phyloP scores from a whole-genome alignment of 192 early-diverging fungal genomes.

The Podila verticillata region DNA sequence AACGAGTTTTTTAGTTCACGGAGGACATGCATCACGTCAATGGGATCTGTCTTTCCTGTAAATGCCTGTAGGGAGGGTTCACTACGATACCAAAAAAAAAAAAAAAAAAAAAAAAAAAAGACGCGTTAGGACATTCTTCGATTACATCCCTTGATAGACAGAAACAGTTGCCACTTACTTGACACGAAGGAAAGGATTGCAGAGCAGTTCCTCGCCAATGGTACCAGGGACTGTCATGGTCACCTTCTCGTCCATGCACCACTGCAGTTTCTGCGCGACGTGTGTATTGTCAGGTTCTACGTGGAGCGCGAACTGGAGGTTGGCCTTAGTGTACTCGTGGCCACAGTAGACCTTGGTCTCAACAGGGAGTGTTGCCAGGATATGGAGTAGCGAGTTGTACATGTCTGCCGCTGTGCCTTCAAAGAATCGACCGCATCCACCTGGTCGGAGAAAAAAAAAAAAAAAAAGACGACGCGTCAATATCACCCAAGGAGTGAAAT shows the following conservation, averaged over 20 bases:
- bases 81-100: constrained; percentile 12
- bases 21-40: constrained; percentile 79
- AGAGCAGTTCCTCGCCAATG: constrained; percentile 85
- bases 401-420: constrained; percentile 90
- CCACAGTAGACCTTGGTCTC: constrained; percentile 92
- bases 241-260: constrained; percentile 58
- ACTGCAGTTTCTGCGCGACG: constrained; percentile 72
- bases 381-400: constrained; percentile 78
- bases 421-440: constrained; percentile 92
- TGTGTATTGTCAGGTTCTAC: constrained; percentile 84
- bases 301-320: constrained; percentile 77
- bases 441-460: constrained; percentile 25
- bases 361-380: constrained; percentile 73
- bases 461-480: no score
- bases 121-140: neutral
- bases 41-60: constrained; percentile 68
- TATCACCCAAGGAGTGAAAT: no score
- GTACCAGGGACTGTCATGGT: constrained; percentile 85
- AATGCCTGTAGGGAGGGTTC: constrained; percentile 64
- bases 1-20: constrained; percentile 85
- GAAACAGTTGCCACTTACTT: constrained; percentile 43
- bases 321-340: constrained; percentile 89
- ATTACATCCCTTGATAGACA: neutral
- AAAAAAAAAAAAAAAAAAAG: constrained; percentile 1
- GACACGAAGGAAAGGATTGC: constrained; percentile 93